Conservation (phyloP, 2,329 filamentous ascomycete genomes). For the Aspergillus niger region DNA sequence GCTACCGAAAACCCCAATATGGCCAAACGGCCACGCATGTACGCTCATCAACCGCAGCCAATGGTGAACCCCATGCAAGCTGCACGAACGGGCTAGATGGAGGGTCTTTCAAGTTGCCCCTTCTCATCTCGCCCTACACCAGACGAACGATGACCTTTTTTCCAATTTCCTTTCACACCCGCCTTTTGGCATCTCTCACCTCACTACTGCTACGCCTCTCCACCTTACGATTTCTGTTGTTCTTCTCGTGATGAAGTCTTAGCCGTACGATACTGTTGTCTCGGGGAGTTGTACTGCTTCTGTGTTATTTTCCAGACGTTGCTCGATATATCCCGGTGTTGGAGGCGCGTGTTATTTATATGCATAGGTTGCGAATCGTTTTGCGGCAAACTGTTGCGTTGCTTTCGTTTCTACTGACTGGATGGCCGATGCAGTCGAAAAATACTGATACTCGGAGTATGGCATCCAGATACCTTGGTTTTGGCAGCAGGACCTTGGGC, state of each 20-base stretch:
- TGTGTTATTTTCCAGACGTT: background rate
- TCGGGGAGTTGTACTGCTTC: slow-evolving; percentile 11
- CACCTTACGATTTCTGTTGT: slow-evolving; percentile 6
- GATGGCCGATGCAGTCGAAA: slow-evolving; percentile 2
- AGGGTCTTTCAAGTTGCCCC: background rate
- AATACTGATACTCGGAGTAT: slow-evolving; percentile 6
- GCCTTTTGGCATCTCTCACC: slow-evolving; percentile 17
- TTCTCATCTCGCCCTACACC: background rate
- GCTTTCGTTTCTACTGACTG: slow-evolving; percentile 1
- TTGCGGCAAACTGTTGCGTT: slow-evolving; percentile 3
- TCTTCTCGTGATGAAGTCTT: slow-evolving; percentile 15
- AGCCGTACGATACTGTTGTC: slow-evolving; percentile 14
- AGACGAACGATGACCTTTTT: background rate
- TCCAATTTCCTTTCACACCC: slow-evolving; percentile 11
- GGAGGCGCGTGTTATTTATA: slow-evolving; percentile 2
- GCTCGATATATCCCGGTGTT: slow-evolving; percentile 9
- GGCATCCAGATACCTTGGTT: slow-evolving; percentile 8
- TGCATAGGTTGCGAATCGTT: slow-evolving; percentile 3
- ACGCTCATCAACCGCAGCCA: slow-evolving; percentile 47
- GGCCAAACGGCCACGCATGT: slow-evolving; percentile 62
- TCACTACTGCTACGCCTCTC: slow-evolving; percentile 13
- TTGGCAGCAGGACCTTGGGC: slow-evolving; percentile 5
- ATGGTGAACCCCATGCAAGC: slow-evolving; percentile 55
- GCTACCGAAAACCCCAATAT: slow-evolving; percentile 55
- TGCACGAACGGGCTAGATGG: slow-evolving; percentile 37